These are phyloP conservation scores for Moelleriella libera DNA, from an alignment of 2,329 filamentous ascomycete genomes.

Conservation along the genomic window DNA sequence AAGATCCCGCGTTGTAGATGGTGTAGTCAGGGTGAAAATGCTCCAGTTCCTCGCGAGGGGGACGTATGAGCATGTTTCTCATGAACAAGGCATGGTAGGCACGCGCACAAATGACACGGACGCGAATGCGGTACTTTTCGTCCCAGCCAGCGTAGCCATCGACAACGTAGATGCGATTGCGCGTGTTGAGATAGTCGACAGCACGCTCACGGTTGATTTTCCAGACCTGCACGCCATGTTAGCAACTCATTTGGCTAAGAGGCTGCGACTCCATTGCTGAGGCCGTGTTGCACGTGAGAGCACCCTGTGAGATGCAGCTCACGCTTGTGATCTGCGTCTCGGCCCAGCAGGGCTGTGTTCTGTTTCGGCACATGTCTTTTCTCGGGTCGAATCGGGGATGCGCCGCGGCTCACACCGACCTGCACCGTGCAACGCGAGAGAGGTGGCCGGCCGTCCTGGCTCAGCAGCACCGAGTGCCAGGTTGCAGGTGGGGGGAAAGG, in stretches of 20 bases:
- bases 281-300: neutral
- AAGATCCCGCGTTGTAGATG: constrained; percentile 98
- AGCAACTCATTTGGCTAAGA: too few relatives aligned
- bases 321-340: too few relatives aligned
- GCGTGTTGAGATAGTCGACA: constrained; percentile 97
- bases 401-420: neutral
- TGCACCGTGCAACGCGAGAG: too few relatives aligned
- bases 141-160: constrained; percentile 98
- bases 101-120: constrained; percentile 94
- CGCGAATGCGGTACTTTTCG: constrained; percentile 91
- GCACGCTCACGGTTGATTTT: constrained; percentile 98
- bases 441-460: too few relatives aligned
- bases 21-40: constrained; percentile 98
- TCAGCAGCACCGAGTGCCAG: too few relatives aligned
- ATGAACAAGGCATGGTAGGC: constrained; percentile 99
- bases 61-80: constrained; percentile 99
- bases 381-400: neutral
- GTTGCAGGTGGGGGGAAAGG: neutral
- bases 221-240: constrained; percentile 59
- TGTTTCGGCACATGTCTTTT: neutral
- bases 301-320: neutral
- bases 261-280: constrained; percentile 1
- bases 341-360: too few relatives aligned
- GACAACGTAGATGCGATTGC: constrained; percentile 96
- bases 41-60: constrained; percentile 79